Percentiles rank a stretch among this genome's conserved stretches.
Conservation (phyloP, 495 filamentous ascomycete species). For the Rostrohypoxylon terebratum region DNA sequence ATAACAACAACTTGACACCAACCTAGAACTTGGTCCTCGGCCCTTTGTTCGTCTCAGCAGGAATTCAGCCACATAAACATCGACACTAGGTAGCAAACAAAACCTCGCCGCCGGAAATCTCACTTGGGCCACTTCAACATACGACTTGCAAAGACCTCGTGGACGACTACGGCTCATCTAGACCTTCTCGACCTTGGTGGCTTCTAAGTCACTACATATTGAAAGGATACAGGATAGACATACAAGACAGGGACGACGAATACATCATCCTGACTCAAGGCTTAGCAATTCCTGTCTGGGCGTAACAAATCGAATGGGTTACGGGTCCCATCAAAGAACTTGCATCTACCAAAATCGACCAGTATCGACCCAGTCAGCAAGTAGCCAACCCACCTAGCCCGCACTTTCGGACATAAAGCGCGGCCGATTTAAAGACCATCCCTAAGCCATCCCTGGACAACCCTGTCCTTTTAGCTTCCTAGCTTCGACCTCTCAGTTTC, state of each 20-base stretch:
- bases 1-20: not conserved
- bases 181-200: not conserved
- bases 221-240: not conserved
- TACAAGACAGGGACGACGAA: not conserved
- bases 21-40: not conserved
- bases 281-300: constrained; percentile 10
- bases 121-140: not conserved
- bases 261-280: constrained; percentile 42
- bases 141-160: not conserved
- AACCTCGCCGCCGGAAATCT: not conserved
- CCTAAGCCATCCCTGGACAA: constrained; percentile 24
- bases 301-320: constrained; percentile 32
- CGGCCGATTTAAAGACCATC: constrained; percentile 44
- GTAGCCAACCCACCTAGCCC: constrained; percentile 29
- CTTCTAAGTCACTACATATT: not conserved
- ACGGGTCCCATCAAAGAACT: constrained; percentile 42
- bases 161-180: not conserved
- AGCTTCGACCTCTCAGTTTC: constrained; percentile 29
- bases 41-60: constrained; percentile 12
- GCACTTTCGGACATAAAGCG: constrained; percentile 49
- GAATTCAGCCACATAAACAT: not conserved
- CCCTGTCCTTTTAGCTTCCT: constrained; percentile 31
- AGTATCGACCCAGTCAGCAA: constrained; percentile 47
- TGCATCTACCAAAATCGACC: constrained; percentile 44
- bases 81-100: constrained; percentile 10